phyloP scores from a whole-genome alignment of 2,329 filamentous ascomycete species.

The Cercospora sesami region DNA sequence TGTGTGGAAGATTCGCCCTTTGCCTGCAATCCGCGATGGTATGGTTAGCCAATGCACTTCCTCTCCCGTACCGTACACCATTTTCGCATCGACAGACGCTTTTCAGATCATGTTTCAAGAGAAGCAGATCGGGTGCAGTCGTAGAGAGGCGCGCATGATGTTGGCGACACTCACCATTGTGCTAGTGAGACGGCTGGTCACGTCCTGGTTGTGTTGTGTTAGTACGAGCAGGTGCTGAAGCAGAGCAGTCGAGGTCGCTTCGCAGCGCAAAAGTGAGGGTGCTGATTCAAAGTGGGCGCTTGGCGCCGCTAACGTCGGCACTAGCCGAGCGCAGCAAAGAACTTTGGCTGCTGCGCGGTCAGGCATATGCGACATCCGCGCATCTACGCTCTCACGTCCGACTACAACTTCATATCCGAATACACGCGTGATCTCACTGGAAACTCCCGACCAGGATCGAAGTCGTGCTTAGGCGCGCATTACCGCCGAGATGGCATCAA shows the following conservation, averaged over 20 bases:
- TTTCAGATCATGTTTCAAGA: conserved; percentile 13
- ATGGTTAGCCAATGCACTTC: conserved; percentile 22
- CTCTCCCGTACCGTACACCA: conserved; percentile 19
- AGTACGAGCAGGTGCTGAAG: conserved; percentile 17
- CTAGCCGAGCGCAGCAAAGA: conserved; percentile 5
- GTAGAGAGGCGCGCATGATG: conserved; percentile 16
- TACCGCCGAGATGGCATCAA: conserved; percentile 45
- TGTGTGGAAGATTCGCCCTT: conserved; percentile 34
- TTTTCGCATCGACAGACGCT: conserved; percentile 16
- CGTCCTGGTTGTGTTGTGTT: conserved; percentile 27
- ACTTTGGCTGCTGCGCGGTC: conserved; percentile 7
- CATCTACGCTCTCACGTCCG: neutral
- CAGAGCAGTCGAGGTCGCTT: neutral
- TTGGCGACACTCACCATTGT: conserved; percentile 50
- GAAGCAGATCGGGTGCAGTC: conserved; percentile 16
- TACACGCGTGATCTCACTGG: neutral
- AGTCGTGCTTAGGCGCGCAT: conserved; percentile 46
- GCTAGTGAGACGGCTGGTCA: conserved; percentile 40
- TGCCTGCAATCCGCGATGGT: conserved; percentile 26
- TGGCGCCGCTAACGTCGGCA: conserved; percentile 4
- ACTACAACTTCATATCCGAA: neutral
- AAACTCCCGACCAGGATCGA: conserved; percentile 10
- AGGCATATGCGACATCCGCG: neutral
- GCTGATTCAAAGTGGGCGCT: conserved; percentile 9
- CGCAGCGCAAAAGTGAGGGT: conserved; percentile 2